These are phyloP conservation scores for Ziziphus jujuba DNA, from an alignment of 306 rosid species.

Conservation along the genomic window DNA sequence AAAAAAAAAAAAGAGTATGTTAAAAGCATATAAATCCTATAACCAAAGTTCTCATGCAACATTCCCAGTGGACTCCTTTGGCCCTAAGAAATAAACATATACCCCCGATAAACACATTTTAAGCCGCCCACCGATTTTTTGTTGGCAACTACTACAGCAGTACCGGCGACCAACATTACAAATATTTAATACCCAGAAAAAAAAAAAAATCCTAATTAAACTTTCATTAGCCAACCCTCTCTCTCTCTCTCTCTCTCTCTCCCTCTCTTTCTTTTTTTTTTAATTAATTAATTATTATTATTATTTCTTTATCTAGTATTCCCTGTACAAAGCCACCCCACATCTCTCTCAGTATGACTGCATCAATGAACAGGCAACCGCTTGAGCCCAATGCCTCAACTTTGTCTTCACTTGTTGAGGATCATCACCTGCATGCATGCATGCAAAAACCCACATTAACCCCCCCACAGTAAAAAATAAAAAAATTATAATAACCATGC, in stretches of 20 bases:
- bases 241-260: too few species aligned
- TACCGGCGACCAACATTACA: neutral
- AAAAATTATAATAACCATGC: too few species aligned
- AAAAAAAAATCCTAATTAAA: too few species aligned
- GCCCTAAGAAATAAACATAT: constrained; percentile 6
- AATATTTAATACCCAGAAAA: too few species aligned
- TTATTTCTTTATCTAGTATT: constrained; percentile 23
- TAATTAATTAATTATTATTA: too few species aligned
- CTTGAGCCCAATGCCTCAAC: constrained; percentile 97
- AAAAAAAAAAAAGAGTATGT: constrained; percentile 8
- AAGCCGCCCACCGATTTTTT: constrained; percentile 4
- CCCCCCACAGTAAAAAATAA: too few species aligned
- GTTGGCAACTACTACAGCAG: neutral
- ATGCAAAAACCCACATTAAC: too few species aligned
- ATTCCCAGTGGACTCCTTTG: constrained; percentile 15
- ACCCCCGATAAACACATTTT: neutral
- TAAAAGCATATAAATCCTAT: neutral
- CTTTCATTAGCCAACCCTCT: too few species aligned
- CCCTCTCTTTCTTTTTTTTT: too few species aligned
- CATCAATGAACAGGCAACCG: constrained; percentile 92
- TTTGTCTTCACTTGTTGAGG: constrained; percentile 82
- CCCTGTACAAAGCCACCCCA: constrained; percentile 40
- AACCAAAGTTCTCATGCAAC: constrained; percentile 13
- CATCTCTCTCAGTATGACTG: constrained; percentile 44
- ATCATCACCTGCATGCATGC: constrained; percentile 59